Base-by-base conservation (phyloP, 805 yeast genomes). In the Jamesozyma lodderae region DNA sequence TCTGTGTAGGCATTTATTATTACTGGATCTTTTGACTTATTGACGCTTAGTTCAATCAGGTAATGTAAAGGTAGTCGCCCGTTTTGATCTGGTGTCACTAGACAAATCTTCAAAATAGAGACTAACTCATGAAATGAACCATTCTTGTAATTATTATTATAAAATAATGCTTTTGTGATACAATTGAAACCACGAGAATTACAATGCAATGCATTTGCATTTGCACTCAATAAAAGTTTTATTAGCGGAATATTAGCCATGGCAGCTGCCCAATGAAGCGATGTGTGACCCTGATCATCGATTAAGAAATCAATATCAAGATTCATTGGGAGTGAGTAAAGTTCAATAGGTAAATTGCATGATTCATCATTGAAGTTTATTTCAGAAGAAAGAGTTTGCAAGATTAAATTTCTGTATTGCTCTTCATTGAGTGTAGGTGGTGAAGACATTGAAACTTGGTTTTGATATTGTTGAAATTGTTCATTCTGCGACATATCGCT, bases 211-310 rank as follows among this genome's bases (percentile, higher is more conserved):
- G 82, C 82, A 51, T 78, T 77, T 1, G 86, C 82, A 20, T 80
- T 77, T 41, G 76, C 69, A 3, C 72, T 64, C 5, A 64, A 58
- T 16, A 81, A 47, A 23, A 83, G 55, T 46, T 77, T 77, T 15
- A 80, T 69, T 44, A 81, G 64, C 8, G 70, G 67, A 15, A 72
- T 55, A 43, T 78, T 73, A 0, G 84, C 90, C 77, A 83, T 73
- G 0, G 92, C 81, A 24, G 85, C 72, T 1, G 94, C 90, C 94
- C 94, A 83, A 55, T 83, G 94, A 36, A 83, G 65, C 1, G 87
- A 75, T 0, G 90, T 78, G 49, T 83, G 87, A 0, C 92, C 92
- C 46, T 83, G 92, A 41, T 75, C 77, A 52, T 83, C 94, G 19
- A 83, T 75, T 4, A 81, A 70, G 42, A 72, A 79, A 53, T 80